Base-by-base conservation (phyloP, 2,329 filamentous ascomycete species). In the Cercospora beticola region DNA sequence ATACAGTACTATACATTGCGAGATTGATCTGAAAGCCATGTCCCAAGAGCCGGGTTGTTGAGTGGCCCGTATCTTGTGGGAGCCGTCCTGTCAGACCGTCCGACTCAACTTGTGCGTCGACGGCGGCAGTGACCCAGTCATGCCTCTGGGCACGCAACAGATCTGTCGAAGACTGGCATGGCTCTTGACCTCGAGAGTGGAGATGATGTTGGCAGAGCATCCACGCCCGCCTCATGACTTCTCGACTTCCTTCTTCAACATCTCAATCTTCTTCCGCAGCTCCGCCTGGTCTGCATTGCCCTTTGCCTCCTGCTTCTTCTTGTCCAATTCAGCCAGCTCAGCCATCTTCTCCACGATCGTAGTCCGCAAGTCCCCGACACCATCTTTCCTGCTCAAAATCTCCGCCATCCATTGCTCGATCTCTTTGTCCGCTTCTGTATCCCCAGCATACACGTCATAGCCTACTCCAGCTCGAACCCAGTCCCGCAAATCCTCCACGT, bases 391-490 rank as follows among this genome's bases (percentile, higher is more conserved):
- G 58, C 79, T 82, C 70, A 87, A 70, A 3, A 85, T 79, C 62
- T 76, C 82, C 7, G 80, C 81, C 64, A 87, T 76, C 84, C 84
- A 87, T 68, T 83, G 82, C 72, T 86, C 85, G 66, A 87, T 82
- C 71, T 87, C 84, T 74, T 81, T 79, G 76, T 86, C 84, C 43
- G 83, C 80, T 71, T 85, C 81, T 64, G 80, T 78, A 75, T 84
- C 83, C 73, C 83, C 77, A 67, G 85, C 85, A 71, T 86, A 86
- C 70, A 86, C 87, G 65, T 87, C 84, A 70, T 93, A 83, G 30
- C 83, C 83, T 74, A 85, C 88, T 72, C 77, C 86, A 80, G 72
- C 86, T 82, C 79, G 75, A 10, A 83, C 89, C 80, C 86, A 88
- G 86, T 81, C 88, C 64, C 57, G 84, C 85, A 76, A 88, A 88